Evolutionary conservation across 164 flowering plant genomes (phyloP), one percentile per base, ranked within the genome.

Genomic region (Vitis rupestris): DNA sequence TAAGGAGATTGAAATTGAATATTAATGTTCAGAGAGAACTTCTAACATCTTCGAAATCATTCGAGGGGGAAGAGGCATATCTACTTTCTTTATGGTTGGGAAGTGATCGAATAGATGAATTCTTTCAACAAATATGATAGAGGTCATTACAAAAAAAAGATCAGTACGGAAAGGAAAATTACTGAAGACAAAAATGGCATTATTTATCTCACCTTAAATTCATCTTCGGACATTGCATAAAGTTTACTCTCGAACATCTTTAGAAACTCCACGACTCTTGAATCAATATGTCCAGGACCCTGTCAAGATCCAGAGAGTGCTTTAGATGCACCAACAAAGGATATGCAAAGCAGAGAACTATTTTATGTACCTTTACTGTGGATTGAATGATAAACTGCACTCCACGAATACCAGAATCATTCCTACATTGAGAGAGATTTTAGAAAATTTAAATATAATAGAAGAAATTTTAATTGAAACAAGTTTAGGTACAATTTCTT

Each of bases 331-430:
- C 47, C 23, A 53, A 56, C 17, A 49, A 16, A 61, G 27, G 1
- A 12, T 44, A 53, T 60, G 44, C 9, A 58, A 30, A 49, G 13
- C 63, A 63, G n/a, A 63, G 53, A 65, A 49, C 12, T 9, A 37
- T 30, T 53, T 11, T 49, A 59, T 49, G 23, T 80, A 93, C 99
- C 96, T 88, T 95, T 57, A 73, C 92, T 10, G 94, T 82, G 23
- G 99, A 95, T 69, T 95, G 99, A 59, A 95, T 77, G 60, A 95
- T 84, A 77, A 95, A 79, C 67, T 87, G 97, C 64, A 91, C 74
- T 54, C 98, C 99, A 65, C 84, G 91, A 57, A 95, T 68, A 59
- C 98, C 98, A 74, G 72, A 83, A 67, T 93, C 85, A 81, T 85
- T 81, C 88, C 99, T 95, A 68, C 63, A 82, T 19, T 19, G 16